phyloP scores from a whole-genome alignment of 768 basidiomycete species.

The Pisolithus sp. region DNA sequence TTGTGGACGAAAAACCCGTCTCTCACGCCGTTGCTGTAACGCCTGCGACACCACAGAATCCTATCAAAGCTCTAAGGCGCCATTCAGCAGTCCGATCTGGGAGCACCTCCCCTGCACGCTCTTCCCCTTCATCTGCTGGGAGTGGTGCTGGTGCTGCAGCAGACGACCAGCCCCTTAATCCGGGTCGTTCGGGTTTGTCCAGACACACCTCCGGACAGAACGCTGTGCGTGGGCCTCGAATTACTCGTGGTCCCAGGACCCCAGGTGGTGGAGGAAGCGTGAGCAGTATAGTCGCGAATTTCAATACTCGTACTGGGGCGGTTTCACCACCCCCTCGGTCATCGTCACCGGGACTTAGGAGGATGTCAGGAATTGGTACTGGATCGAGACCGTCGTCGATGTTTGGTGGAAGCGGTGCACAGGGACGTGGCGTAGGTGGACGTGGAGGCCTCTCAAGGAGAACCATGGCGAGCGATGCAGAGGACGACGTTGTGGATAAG shows the following conservation, averaged over 20 bases:
- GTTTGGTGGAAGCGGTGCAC: constrained; percentile 9
- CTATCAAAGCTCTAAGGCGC: constrained; percentile 35
- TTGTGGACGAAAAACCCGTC: constrained; percentile 17
- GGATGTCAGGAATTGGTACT: constrained; percentile 35
- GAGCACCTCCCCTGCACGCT: constrained; percentile 36
- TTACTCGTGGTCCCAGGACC: constrained; percentile 42
- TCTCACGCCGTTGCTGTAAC: constrained; percentile 34
- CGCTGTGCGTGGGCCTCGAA: constrained; percentile 43
- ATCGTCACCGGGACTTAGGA: constrained; percentile 34
- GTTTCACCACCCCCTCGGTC: constrained; percentile 27
- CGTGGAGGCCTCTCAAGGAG: constrained; percentile 55
- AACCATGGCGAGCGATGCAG: constrained; percentile 80
- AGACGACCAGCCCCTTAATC: constrained; percentile 31
- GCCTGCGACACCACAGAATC: constrained; percentile 47
- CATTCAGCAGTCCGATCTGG: constrained; percentile 29
- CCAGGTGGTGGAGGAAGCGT: constrained; percentile 39
- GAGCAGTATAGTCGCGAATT: constrained; percentile 47
- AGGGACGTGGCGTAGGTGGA: constrained; percentile 39
- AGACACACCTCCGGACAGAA: constrained; percentile 42
- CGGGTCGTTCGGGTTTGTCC: constrained; percentile 30
- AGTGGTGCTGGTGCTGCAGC: constrained; percentile 21
- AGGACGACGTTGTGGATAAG: constrained; percentile 57
- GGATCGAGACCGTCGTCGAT: constrained; percentile 9
- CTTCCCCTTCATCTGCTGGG: constrained; percentile 35
- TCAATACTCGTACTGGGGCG: constrained; percentile 44